A percentile compares a stretch with the other conserved stretches of the same genome.
These are phyloP conservation scores for Phytophthora quininea DNA, from an alignment of 352 stramenopile species.

Conservation along the genomic window DNA sequence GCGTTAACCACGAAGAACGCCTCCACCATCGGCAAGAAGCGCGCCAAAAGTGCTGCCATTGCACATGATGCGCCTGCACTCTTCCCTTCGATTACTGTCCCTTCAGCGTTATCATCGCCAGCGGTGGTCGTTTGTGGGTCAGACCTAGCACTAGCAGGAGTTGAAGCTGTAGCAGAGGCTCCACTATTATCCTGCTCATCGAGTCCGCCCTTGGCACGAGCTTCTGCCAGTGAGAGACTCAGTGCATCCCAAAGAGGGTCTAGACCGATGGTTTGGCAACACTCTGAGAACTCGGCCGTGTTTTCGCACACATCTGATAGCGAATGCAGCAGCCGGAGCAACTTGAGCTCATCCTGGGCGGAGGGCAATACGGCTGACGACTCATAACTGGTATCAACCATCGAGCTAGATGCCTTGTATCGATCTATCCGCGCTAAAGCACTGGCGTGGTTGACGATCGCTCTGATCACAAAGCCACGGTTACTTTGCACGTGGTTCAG, in stretches of 20 bases:
- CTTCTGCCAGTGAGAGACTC: slow-evolving; percentile 77
- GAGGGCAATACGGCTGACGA: slow-evolving; percentile 80
- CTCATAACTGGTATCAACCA: slow-evolving; percentile 49
- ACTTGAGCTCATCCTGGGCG: slow-evolving; percentile 92
- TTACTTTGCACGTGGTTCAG: slow-evolving; percentile 73
- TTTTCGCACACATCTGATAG: slow-evolving; percentile 87
- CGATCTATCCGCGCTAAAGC: slow-evolving; percentile 45
- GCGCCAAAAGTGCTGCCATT: slow-evolving; percentile 94
- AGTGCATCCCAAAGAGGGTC: slow-evolving; percentile 81
- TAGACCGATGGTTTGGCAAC: slow-evolving; percentile 68
- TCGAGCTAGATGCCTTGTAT: slow-evolving; percentile 23
- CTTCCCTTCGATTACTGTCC: slow-evolving; percentile 88
- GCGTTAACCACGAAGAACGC: slow-evolving; percentile 99
- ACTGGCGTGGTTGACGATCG: slow-evolving; percentile 70
- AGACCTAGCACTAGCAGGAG: slow-evolving; percentile 37
- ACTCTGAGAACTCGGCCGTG: slow-evolving; percentile 74
- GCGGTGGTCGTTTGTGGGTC: slow-evolving; percentile 19
- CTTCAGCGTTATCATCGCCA: slow-evolving; percentile 71
- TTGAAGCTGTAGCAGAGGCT: slow-evolving; percentile 8
- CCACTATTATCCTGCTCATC: slow-evolving; percentile 59
- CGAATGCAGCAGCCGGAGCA: slow-evolving; percentile 96
- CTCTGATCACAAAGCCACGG: slow-evolving; percentile 61
- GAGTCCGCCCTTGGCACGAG: slow-evolving; percentile 66
- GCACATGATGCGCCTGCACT: slow-evolving; percentile 87
- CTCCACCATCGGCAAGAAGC: slow-evolving; percentile 98